phyloP scores from a whole-genome alignment of 2,329 filamentous ascomycete genomes.

The Thyridium curvatum region DNA sequence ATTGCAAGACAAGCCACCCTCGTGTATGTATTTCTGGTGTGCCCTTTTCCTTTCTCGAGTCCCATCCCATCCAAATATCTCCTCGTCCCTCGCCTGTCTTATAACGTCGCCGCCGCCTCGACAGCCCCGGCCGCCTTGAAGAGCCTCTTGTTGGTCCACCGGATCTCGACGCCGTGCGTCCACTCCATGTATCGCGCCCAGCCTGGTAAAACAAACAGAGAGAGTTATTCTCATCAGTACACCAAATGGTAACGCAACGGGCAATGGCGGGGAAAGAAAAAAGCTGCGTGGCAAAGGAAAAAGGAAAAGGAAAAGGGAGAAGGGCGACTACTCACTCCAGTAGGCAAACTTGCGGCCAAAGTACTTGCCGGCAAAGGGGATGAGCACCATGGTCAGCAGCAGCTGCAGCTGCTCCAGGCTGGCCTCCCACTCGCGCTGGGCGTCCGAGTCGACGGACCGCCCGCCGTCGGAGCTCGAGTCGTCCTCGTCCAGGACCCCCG shows the following conservation, averaged over 20 bases:
- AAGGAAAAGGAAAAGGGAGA: not conserved
- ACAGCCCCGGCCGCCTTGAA: constrained; percentile 59
- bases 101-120: constrained; percentile 53
- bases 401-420: constrained; percentile 91
- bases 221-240: not conserved
- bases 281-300: not conserved
- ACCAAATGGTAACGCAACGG: not conserved
- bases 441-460: constrained; percentile 59
- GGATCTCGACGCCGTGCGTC: constrained; percentile 76
- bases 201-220: constrained; percentile 44
- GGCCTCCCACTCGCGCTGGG: constrained; percentile 91
- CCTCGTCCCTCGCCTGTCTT: constrained; percentile 13
- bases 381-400: constrained; percentile 86
- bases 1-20: no score
- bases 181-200: constrained; percentile 94
- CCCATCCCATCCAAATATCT: no score
- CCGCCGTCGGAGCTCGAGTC: constrained; percentile 37
- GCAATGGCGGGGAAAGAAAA: not conserved
- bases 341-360: constrained; percentile 92
- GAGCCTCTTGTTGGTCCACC: constrained; percentile 53
- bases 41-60: no score
- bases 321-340: constrained; percentile 63
- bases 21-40: no score
- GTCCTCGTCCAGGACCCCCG: constrained; percentile 43
- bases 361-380: constrained; percentile 92